Evolutionary conservation across 148 eudicot genomes (phyloP).

Genomic region (Camellia japonica): DNA sequence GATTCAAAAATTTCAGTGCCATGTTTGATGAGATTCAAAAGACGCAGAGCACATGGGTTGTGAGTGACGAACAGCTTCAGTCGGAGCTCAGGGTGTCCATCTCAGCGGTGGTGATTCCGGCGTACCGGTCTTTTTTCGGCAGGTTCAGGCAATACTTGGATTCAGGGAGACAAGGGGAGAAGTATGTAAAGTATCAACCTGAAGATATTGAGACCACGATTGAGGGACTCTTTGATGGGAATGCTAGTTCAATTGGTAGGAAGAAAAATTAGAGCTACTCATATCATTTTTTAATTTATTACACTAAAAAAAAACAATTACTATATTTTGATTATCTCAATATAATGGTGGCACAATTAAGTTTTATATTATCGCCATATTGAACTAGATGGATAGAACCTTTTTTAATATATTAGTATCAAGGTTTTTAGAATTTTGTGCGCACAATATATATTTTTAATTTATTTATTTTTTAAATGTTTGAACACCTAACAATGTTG

Average conservation of each 20-base stretch:
- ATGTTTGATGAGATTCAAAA: constrained; percentile 77
- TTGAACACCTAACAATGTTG: too few species aligned
- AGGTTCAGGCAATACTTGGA: constrained; percentile 66
- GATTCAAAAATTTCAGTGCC: constrained; percentile 63
- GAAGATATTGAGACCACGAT: constrained; percentile 81
- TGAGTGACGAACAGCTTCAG: constrained; percentile 80
- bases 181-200: constrained; percentile 83
- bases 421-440: too few species aligned
- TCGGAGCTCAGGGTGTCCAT: constrained; percentile 85
- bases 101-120: constrained; percentile 78
- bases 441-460: too few species aligned
- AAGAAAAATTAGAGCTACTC: constrained; percentile 33
- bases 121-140: constrained; percentile 71
- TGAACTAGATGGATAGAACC: too few species aligned
- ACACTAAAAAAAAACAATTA: too few species aligned
- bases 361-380: too few species aligned
- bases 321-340: too few species aligned
- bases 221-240: constrained; percentile 78
- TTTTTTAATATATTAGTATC: too few species aligned
- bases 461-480: too few species aligned
- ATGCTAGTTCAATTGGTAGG: constrained; percentile 54
- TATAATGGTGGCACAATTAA: too few species aligned
- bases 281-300: too few species aligned
- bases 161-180: constrained; percentile 54
- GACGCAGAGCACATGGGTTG: constrained; percentile 84